Conservation (phyloP, 805 yeast genomes). For the Ogataea nonfermentans region DNA sequence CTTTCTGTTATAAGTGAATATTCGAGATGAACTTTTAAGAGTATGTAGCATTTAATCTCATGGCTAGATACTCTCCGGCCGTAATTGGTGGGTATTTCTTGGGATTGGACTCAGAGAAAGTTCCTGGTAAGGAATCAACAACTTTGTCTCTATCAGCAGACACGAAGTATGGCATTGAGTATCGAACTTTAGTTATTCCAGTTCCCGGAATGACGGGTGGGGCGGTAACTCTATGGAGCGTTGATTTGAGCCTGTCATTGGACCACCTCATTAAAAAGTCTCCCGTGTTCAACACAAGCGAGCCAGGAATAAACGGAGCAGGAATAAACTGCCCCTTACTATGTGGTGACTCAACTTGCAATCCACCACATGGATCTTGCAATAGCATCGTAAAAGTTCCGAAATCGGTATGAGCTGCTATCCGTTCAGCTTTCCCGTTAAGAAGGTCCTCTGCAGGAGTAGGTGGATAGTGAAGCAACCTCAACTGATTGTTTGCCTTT, state of each 20-base stretch:
- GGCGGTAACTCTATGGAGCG: slow-evolving; percentile 40
- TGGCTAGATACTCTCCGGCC: slow-evolving; percentile 24
- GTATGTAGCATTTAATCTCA: slow-evolving; percentile 24
- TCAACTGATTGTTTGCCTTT: slow-evolving; percentile 30
- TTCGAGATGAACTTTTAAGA: slow-evolving; percentile 4
- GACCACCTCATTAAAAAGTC: slow-evolving; percentile 40
- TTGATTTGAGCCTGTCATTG: slow-evolving; percentile 38
- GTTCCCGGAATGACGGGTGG: slow-evolving; percentile 21
- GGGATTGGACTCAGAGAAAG: slow-evolving; percentile 14
- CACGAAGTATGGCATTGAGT: slow-evolving; percentile 32
- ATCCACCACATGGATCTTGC: slow-evolving; percentile 38
- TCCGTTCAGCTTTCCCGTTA: slow-evolving; percentile 33
- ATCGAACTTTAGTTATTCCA: slow-evolving; percentile 23
- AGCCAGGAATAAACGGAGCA: slow-evolving; percentile 31
- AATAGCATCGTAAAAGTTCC: slow-evolving; percentile 36
- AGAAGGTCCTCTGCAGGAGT: slow-evolving; percentile 29
- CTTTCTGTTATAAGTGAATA: slow-evolving; percentile 41
- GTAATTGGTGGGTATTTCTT: slow-evolving; percentile 24
- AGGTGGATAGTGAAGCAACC: slow-evolving; percentile 36
- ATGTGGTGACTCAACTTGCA: slow-evolving; percentile 36
- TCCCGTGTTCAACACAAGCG: slow-evolving; percentile 40
- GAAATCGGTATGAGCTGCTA: slow-evolving; percentile 41
- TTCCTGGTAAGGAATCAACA: slow-evolving; percentile 26
- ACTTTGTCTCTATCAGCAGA: slow-evolving; percentile 19
- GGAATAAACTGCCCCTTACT: slow-evolving; percentile 31